phyloP scores from a whole-genome alignment of 257 asterid genomes.

The Solanum pimpinellifolium region DNA sequence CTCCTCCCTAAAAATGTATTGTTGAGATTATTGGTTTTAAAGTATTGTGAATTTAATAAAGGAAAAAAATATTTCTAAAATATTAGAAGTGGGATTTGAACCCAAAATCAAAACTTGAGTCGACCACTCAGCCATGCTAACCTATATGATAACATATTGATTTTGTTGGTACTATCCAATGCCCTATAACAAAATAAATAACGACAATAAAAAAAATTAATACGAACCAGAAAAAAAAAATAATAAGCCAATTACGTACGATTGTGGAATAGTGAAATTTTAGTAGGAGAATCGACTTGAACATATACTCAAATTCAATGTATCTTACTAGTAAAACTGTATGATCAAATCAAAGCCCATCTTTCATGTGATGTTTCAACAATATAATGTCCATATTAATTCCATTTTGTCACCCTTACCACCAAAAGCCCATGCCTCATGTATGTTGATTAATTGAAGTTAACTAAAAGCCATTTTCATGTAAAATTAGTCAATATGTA shows the following conservation, averaged over 20 bases:
- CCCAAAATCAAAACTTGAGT: slow-evolving; percentile 75
- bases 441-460: background rate
- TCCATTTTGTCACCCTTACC: background rate
- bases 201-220: background rate
- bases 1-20: too few species aligned
- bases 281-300: background rate
- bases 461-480: background rate
- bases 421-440: background rate
- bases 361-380: background rate
- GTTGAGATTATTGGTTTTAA: too few species aligned
- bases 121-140: slow-evolving; percentile 95
- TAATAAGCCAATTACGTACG: background rate
- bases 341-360: background rate
- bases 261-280: background rate
- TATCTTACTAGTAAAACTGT: background rate
- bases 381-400: background rate
- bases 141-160: background rate
- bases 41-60: too few species aligned
- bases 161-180: fast-evolving
- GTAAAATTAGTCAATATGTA: background rate
- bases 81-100: slow-evolving; percentile 55
- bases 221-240: background rate
- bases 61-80: too few species aligned
- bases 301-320: background rate
- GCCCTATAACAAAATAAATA: background rate